phyloP scores from a whole-genome alignment of 2,329 filamentous ascomycete genomes.

The Calonectria pseudoreteaudii region DNA sequence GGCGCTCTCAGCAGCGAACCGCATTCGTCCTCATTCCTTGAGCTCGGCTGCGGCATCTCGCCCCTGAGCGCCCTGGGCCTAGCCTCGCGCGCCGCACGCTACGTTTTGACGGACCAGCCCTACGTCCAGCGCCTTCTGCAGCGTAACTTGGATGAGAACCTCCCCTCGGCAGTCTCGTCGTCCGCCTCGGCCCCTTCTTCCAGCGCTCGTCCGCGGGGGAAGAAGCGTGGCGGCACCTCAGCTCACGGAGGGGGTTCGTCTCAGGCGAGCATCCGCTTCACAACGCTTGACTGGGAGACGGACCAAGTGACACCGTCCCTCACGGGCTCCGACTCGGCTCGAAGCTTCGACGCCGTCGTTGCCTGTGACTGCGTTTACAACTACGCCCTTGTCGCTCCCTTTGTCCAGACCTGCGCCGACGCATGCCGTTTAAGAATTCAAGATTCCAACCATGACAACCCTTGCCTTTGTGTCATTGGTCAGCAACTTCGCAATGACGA shows the following conservation, averaged over 20 bases:
- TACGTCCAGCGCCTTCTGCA: conserved; percentile 85
- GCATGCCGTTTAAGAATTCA: conserved; percentile 70
- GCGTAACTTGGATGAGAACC: conserved; percentile 79
- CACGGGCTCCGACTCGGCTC: conserved; percentile 47
- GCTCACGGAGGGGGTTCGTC: conserved; percentile 5
- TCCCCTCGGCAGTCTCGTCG: conserved; percentile 25
- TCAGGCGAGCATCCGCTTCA: conserved; percentile 63
- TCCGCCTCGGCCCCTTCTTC: conserved; percentile 19
- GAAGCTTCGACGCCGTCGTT: conserved; percentile 77
- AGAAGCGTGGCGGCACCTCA: conserved; percentile 25
- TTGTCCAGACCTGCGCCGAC: conserved; percentile 85
- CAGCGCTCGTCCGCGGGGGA: conserved; percentile 26
- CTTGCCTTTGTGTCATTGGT: conserved; percentile 83
- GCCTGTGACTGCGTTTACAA: conserved; percentile 98
- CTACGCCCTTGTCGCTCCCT: conserved; percentile 82
- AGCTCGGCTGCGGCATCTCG: conserved; percentile 90
- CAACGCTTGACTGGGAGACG: conserved; percentile 85
- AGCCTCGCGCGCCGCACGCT: conserved; percentile 69
- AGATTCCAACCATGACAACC: conserved; percentile 39
- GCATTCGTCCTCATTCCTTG: conserved; percentile 71
- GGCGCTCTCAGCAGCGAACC: conserved; percentile 57
- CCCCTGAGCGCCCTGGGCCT: conserved; percentile 81
- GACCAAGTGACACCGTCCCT: conserved; percentile 62
- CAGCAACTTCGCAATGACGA: conserved; percentile 89
- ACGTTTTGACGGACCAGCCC: conserved; percentile 87